Evolutionary conservation across 2,329 filamentous ascomycete genomes (phyloP).

Genomic region (Elsinoe perseae): DNA sequence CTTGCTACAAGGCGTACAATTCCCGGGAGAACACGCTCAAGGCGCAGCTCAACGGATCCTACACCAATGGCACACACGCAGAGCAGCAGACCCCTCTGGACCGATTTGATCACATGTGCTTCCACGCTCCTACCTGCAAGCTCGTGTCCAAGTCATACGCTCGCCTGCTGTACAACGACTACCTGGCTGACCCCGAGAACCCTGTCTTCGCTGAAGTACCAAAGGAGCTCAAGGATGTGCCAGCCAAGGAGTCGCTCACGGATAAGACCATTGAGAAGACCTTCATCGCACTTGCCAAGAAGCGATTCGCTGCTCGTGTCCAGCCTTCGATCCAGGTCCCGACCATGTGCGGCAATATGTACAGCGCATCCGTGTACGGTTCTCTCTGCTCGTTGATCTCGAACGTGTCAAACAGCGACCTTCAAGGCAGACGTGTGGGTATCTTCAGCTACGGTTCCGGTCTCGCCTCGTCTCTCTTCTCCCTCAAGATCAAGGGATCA

Average conservation of each 20-base stretch:
- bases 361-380: slow-evolving; percentile 46
- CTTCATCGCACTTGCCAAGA: slow-evolving; percentile 46
- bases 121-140: slow-evolving; percentile 49
- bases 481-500: slow-evolving; percentile 41
- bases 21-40: slow-evolving; percentile 41
- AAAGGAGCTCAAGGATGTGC: slow-evolving; percentile 39
- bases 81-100: slow-evolving; percentile 41
- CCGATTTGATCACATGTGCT: slow-evolving; percentile 49
- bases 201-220: slow-evolving; percentile 44
- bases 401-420: slow-evolving; percentile 38
- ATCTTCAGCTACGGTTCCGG: slow-evolving; percentile 49
- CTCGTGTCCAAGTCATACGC: slow-evolving; percentile 49
- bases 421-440: slow-evolving; percentile 45
- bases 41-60: slow-evolving; percentile 34
- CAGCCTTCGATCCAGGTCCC: slow-evolving; percentile 44
- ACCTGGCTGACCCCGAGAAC: slow-evolving; percentile 39
- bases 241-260: slow-evolving; percentile 41
- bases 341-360: slow-evolving; percentile 50
- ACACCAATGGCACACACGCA: slow-evolving; percentile 35
- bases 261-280: slow-evolving; percentile 49
- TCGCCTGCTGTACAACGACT: slow-evolving; percentile 47
- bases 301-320: slow-evolving; percentile 43
- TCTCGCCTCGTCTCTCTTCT: slow-evolving; percentile 45
- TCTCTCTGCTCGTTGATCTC: slow-evolving; percentile 42
- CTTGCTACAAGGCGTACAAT: slow-evolving; percentile 49